Percentiles rank a stretch among this genome's conserved stretches.
Evolutionary conservation across 768 basidiomycete genomes (phyloP).

Genomic region (Tephrocybe sp.): DNA sequence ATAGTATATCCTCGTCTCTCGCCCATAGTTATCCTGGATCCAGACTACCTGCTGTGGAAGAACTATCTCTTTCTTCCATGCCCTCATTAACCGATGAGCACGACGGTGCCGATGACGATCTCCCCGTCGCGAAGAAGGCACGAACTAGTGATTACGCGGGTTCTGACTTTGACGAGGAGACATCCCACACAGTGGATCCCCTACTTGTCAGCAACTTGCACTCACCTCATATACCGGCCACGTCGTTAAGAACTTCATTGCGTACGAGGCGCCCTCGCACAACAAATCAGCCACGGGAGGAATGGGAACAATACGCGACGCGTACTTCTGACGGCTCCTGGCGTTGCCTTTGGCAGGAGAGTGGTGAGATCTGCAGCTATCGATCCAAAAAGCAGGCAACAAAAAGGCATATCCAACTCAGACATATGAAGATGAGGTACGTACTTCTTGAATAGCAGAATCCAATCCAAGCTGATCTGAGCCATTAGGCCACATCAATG

Average conservation of each 20-base stretch:
- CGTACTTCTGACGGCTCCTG: slow-evolving; percentile 8
- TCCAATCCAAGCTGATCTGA: too few relatives aligned
- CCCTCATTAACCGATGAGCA: not conserved
- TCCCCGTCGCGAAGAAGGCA: slow-evolving; percentile 5
- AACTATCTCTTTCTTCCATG: not conserved
- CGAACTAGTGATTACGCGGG: not conserved
- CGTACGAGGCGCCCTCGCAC: not conserved
- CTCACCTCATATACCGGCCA: not conserved
- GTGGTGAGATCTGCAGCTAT: slow-evolving; percentile 12
- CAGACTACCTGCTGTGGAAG: not conserved
- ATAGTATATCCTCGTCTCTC: too few relatives aligned
- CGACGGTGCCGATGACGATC: not conserved
- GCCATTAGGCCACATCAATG: slow-evolving; percentile 16
- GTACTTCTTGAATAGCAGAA: not conserved
- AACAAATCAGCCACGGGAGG: not conserved
- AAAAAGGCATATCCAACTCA: slow-evolving; percentile 24
- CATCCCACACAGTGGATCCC: not conserved
- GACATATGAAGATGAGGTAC: slow-evolving; percentile 20
- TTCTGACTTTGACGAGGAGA: not conserved
- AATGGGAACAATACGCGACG: slow-evolving; percentile 14
- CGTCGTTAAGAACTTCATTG: not conserved
- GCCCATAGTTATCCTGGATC: not conserved
- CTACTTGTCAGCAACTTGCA: not conserved
- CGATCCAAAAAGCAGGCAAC: slow-evolving; percentile 21
- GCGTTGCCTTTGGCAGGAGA: slow-evolving; percentile 13